Evolutionary conservation across 2,329 filamentous ascomycete genomes (phyloP).

Genomic region (Ciborinia camelliae): DNA sequence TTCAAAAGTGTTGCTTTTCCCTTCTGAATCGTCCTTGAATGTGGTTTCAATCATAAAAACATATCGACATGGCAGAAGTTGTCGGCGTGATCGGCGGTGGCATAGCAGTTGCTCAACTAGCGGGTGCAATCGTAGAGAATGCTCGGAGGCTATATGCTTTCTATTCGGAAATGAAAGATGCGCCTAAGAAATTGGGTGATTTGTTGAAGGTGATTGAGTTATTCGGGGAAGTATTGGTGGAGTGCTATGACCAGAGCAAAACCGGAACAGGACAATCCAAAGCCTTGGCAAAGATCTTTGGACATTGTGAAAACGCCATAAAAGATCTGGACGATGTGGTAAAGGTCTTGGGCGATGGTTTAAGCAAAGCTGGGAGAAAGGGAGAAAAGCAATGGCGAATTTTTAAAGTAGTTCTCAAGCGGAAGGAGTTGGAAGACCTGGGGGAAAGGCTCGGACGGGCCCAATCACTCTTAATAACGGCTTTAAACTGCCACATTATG

Average conservation of each 20-base stretch:
- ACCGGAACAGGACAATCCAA: too few relatives aligned
- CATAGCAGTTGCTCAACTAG: slow-evolving; percentile 4
- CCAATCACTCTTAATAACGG: not conserved
- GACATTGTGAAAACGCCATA: not conserved
- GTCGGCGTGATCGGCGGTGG: not conserved
- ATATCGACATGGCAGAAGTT: not conserved
- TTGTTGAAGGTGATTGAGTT: not conserved
- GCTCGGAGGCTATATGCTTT: not conserved
- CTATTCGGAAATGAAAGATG: not conserved
- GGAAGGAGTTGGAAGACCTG: not conserved
- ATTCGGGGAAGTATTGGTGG: not conserved
- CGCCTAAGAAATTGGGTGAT: not conserved
- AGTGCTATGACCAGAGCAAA: not conserved
- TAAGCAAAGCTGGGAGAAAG: not conserved
- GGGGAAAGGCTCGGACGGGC: not conserved
- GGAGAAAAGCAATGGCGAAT: not conserved
- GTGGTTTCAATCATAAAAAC: not conserved
- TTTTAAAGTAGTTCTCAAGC: not conserved
- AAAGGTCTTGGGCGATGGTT: not conserved
- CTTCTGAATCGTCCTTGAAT: not conserved
- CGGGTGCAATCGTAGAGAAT: not conserved
- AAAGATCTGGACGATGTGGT: not conserved
- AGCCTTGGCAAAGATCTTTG: not conserved
- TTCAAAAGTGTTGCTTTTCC: not conserved
- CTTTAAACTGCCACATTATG: not conserved